Evolutionary conservation across 1,284 basidiomycete species (phyloP).

Genomic region (Phenoliferia sp.): DNA sequence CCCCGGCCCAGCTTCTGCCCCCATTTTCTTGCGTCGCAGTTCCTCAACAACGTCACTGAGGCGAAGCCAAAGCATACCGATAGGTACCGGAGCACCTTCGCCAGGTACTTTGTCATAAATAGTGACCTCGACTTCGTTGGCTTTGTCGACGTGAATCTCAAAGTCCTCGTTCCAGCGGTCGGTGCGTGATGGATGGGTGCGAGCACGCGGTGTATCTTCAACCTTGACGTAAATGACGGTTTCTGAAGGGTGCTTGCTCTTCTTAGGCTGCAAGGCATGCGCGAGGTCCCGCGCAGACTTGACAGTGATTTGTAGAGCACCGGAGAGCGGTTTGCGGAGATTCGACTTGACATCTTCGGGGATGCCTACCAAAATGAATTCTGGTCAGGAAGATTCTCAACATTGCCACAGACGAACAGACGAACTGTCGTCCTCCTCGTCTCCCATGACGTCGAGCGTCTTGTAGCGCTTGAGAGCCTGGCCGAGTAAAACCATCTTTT

Average conservation of each 20-base stretch:
- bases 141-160: conserved; percentile 93
- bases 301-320: conserved; percentile 83
- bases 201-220: conserved; percentile 87
- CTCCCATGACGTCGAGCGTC: conserved; percentile 88
- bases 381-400: background rate
- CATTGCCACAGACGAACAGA: conserved; percentile 48
- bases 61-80: conserved; percentile 92
- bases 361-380: conserved; percentile 24
- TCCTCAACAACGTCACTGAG: conserved; percentile 95
- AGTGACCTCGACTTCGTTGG: conserved; percentile 95
- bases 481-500: conserved; percentile 89
- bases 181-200: conserved; percentile 85
- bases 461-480: conserved; percentile 94
- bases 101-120: conserved; percentile 87
- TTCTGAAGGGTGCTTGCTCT: conserved; percentile 69
- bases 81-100: conserved; percentile 63
- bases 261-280: conserved; percentile 70
- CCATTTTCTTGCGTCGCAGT: conserved; percentile 84
- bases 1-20: conserved; percentile 66
- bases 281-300: conserved; percentile 90
- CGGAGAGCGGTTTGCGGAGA: conserved; percentile 86
- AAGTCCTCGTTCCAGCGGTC: conserved; percentile 98
- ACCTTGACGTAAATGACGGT: conserved; percentile 93
- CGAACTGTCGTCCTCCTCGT: conserved; percentile 68
- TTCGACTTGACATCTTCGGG: conserved; percentile 78